Base-by-base conservation (phyloP, 208 protist species). In the Phytomonas sp. region DNA sequence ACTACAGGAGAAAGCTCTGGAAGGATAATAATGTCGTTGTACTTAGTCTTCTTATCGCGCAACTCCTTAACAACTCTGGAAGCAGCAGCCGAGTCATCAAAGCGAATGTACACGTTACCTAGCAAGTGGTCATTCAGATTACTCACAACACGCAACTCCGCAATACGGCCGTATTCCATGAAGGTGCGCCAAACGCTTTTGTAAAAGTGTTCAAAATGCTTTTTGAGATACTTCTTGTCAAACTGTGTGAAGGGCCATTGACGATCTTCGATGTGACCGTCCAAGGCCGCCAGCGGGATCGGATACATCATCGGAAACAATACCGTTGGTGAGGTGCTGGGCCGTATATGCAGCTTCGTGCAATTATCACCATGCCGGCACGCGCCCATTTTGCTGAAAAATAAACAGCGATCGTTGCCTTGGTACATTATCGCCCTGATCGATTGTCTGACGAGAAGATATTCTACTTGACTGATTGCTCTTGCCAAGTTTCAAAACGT, bases 311-410 rank as follows among this genome's bases (percentile, higher is more conserved):
- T 93, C 1, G 95, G 89, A 46, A 99, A 87, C 23, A 99, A 78
- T 31, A 99, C 85, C 26, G 97, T 99, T 43, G 97, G 96, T 8
- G 88, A 97, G n/a, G 84, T 80, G 29, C 85, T 85, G 1, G 98
- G 98, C 40, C 85, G 86, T 40, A 96, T 85, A 82, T 99, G 98
- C 46, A 96, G 51, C 68, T 98, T 96, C 4, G 89, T 97, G 85
- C 98, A 99, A 46, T 84, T 74, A 59, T 99, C 97, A 20, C 98
- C 98, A 78, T 99, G 97, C 9, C 98, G 91, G 87, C 98, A 99
- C n/a, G 98, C 98, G 31, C 98, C 98, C 73, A 99, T 99, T 81
- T 99, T 99, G 66, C 84, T 96, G 81, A 99, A 99, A 84, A 99
- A 99, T 36, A 89, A 65, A 66, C 94, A 97, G 37, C 87, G 87